phyloP scores from a whole-genome alignment of 2,329 filamentous ascomycete genomes.

The Talaromyces albobiverticillius region DNA sequence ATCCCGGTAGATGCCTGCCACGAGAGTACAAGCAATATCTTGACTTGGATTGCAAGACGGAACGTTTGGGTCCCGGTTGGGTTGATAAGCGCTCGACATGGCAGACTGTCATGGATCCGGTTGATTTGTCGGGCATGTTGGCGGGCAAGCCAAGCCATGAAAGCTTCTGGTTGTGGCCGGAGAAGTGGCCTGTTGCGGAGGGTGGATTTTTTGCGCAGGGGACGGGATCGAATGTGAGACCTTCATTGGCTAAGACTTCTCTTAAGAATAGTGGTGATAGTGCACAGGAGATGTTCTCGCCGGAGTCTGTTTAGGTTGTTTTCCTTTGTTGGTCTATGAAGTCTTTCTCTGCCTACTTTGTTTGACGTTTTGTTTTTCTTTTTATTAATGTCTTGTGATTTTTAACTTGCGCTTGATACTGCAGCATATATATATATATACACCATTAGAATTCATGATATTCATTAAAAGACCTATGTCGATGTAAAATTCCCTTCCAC shows the following conservation, averaged over 20 bases:
- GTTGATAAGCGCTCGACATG: slow-evolving; percentile 25
- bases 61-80: slow-evolving; percentile 33
- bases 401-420: too few species aligned
- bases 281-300: neutral
- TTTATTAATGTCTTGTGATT: neutral
- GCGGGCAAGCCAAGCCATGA: slow-evolving; percentile 27
- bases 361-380: neutral
- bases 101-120: slow-evolving; percentile 28
- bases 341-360: too few species aligned
- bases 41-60: slow-evolving; percentile 25
- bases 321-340: too few species aligned
- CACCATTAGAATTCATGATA: too few species aligned
- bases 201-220: slow-evolving; percentile 28
- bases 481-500: too few species aligned
- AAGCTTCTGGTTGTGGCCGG: slow-evolving; percentile 26
- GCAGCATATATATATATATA: too few species aligned
- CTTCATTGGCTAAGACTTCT: neutral
- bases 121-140: slow-evolving; percentile 25
- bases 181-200: slow-evolving; percentile 27
- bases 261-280: neutral
- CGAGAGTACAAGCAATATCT: slow-evolving; percentile 27
- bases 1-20: slow-evolving; percentile 34
- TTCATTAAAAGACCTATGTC: too few species aligned
- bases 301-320: neutral
- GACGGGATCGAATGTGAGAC: slow-evolving; percentile 22